Percentiles rank a stretch among this genome's conserved stretches.
Evolutionary conservation across 1,284 basidiomycete species (phyloP).

Genomic region (Puccinia horiana): DNA sequence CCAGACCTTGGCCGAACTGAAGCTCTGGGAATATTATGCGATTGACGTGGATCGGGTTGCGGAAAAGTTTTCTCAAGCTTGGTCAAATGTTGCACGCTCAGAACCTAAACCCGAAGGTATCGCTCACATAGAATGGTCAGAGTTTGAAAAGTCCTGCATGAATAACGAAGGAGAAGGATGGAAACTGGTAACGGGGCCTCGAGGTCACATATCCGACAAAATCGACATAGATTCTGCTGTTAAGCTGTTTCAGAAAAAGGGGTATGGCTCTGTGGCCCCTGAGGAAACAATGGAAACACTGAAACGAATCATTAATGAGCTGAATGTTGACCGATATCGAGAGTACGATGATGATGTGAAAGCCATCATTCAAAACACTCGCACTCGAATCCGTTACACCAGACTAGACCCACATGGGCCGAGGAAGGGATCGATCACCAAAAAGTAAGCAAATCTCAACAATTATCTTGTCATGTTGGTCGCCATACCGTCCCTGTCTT

Average conservation of each 20-base stretch:
- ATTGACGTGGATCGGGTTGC: conserved; percentile 67
- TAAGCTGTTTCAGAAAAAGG: conserved; percentile 66
- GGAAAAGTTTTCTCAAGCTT: conserved; percentile 57
- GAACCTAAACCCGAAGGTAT: not conserved
- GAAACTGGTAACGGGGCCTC: conserved; percentile 58
- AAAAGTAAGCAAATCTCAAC: conserved; percentile 64
- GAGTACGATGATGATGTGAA: conserved; percentile 81
- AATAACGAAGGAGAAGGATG: conserved; percentile 6
- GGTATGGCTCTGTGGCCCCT: conserved; percentile 61
- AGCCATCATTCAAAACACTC: conserved; percentile 72
- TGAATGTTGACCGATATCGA: conserved; percentile 82
- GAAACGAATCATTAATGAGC: conserved; percentile 73
- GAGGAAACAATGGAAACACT: conserved; percentile 68
- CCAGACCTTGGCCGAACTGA: conserved; percentile 66
- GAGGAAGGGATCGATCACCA: conserved; percentile 76
- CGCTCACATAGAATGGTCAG: conserved; percentile 26
- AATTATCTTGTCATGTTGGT: not conserved
- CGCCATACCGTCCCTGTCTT: not conserved
- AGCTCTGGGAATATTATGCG: conserved; percentile 90
- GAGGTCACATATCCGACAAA: conserved; percentile 66
- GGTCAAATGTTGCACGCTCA: conserved; percentile 50
- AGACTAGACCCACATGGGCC: conserved; percentile 80
- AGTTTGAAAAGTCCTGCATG: conserved; percentile 34
- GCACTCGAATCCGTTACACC: conserved; percentile 75
- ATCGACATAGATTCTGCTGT: conserved; percentile 69